A percentile compares a stretch with the other conserved stretches of the same genome.
Conservation (phyloP, 73 alveolate genomes). For the Paramecium primaurelia region DNA sequence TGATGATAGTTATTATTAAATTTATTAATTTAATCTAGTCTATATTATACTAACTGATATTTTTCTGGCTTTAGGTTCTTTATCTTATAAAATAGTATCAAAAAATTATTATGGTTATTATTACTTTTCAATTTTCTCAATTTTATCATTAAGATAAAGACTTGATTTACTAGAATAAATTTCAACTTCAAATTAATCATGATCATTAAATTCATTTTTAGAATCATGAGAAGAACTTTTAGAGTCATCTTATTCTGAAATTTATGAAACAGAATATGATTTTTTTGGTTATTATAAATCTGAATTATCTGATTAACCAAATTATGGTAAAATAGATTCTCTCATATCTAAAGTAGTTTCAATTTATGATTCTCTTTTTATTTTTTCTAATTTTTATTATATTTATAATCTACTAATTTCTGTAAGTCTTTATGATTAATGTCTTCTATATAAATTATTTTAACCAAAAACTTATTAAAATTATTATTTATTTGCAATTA, state of each 20-base stretch:
- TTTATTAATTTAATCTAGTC: not conserved
- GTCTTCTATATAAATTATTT: not conserved
- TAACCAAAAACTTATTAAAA: not conserved
- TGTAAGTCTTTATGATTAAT: not conserved
- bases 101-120: not conserved
- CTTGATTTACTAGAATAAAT: not conserved
- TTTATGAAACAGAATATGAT: not conserved
- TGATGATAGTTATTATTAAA: not conserved
- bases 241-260: not conserved
- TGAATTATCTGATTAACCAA: not conserved
- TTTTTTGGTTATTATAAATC: not conserved
- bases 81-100: not conserved
- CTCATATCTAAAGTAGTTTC: not conserved
- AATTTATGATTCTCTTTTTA: not conserved
- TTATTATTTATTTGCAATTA: not conserved
- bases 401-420: not conserved
- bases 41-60: not conserved
- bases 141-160: not conserved
- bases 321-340: not conserved
- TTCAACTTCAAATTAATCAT: not conserved
- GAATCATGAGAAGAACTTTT: not conserved
- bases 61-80: not conserved
- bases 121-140: not conserved
- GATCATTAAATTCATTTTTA: not conserved
- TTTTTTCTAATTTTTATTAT: not conserved